These are phyloP conservation scores for Coprinellus aureogranulatus DNA, from an alignment of 768 basidiomycete species.

Conservation along the genomic window DNA sequence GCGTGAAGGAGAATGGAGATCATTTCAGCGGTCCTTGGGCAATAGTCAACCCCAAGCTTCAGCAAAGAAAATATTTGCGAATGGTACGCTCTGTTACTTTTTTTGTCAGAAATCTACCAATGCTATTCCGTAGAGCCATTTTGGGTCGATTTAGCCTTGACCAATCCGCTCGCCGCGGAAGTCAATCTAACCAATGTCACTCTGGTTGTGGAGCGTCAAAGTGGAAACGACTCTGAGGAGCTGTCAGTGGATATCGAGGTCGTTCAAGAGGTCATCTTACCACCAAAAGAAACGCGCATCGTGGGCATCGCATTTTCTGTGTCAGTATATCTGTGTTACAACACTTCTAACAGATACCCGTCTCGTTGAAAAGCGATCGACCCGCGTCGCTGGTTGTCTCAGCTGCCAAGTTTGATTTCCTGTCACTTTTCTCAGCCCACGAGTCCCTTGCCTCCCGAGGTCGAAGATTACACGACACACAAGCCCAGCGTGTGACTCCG, in stretches of 20 bases:
- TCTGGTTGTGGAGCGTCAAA: conserved; percentile 46
- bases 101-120: too few species aligned
- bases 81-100: conserved; percentile 45
- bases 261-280: conserved; percentile 60
- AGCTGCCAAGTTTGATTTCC: conserved; percentile 64
- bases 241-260: conserved; percentile 53
- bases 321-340: neutral
- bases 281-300: conserved; percentile 60
- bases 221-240: conserved; percentile 24
- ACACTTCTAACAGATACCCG: conserved; percentile 48
- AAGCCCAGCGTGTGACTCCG: conserved; percentile 61
- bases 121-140: conserved; percentile 54
- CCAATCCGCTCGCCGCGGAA: conserved; percentile 73
- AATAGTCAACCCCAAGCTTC: conserved; percentile 51
- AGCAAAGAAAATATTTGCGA: conserved; percentile 58
- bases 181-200: conserved; percentile 66
- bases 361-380: conserved; percentile 54
- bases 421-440: conserved; percentile 63
- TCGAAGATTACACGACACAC: conserved; percentile 71
- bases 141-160: conserved; percentile 69
- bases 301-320: conserved; percentile 37
- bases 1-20: conserved; percentile 64
- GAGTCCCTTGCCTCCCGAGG: conserved; percentile 75
- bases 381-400: conserved; percentile 56
- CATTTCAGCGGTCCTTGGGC: conserved; percentile 56